phyloP scores from a whole-genome alignment of 2,329 filamentous ascomycete species.

The Chlorencoelia australis region DNA sequence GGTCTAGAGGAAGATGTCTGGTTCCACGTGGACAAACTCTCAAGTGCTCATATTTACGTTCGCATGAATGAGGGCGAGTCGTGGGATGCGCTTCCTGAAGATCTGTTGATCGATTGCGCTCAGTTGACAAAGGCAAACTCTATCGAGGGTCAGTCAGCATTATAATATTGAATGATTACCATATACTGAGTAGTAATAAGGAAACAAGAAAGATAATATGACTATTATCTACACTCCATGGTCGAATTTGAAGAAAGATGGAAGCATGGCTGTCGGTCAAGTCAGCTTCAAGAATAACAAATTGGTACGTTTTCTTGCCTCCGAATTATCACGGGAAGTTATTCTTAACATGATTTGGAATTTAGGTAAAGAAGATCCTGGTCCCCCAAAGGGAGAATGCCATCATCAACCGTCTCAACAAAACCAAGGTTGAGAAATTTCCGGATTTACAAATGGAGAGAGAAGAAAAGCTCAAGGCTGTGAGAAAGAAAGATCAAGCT shows the following conservation, averaged over 20 bases:
- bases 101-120: conserved; percentile 77
- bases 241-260: conserved; percentile 92
- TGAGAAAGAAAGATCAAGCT: conserved; percentile 62
- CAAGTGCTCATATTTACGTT: conserved; percentile 92
- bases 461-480: conserved; percentile 62
- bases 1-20: conserved; percentile 95
- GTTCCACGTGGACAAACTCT: conserved; percentile 98
- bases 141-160: conserved; percentile 62
- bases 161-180: not conserved
- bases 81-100: conserved; percentile 73
- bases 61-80: conserved; percentile 66
- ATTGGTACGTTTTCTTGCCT: conserved; percentile 35
- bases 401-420: conserved; percentile 95
- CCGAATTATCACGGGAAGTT: too few species aligned
- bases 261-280: conserved; percentile 89
- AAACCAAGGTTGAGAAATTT: conserved; percentile 82
- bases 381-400: conserved; percentile 75
- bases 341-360: too few species aligned
- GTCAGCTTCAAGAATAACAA: conserved; percentile 88
- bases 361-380: conserved; percentile 67
- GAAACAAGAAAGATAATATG: conserved; percentile 98
- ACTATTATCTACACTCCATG: conserved; percentile 96
- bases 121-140: conserved; percentile 98
- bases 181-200: conserved; percentile 32
- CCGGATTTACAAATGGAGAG: conserved; percentile 77